Evolutionary conservation across 164 flowering plant genomes (phyloP).

Genomic region (Chimonanthus salicifolius): DNA sequence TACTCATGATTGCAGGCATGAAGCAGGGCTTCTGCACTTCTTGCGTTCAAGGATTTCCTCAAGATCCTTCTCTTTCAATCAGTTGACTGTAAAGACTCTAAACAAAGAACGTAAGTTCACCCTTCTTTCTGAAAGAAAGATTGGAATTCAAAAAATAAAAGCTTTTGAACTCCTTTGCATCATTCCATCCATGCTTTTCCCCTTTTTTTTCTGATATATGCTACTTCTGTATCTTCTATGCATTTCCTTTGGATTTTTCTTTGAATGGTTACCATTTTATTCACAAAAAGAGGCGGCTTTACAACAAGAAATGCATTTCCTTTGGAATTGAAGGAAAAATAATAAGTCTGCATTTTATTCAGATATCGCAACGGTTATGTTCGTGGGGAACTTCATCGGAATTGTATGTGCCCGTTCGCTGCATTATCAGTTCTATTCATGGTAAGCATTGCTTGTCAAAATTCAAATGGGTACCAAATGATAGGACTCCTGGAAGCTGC

Average conservation of each 20-base stretch:
- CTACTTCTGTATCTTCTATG: neutral
- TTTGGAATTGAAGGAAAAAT: constrained; percentile 2
- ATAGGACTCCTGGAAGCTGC: neutral
- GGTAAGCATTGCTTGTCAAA: constrained; percentile 36
- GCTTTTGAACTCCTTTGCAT: neutral
- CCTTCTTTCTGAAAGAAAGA: no score
- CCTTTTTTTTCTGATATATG: neutral
- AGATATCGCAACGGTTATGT: constrained; percentile 81
- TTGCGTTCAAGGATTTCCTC: constrained; percentile 35
- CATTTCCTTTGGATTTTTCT: neutral
- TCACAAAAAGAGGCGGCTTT: no score
- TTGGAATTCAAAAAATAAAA: no score
- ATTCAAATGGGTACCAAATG: neutral
- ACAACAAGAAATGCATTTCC: no score
- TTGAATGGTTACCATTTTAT: no score
- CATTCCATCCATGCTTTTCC: neutral
- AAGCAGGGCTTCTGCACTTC: constrained; percentile 67
- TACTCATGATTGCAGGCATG: constrained; percentile 54
- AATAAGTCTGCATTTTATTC: constrained; percentile 14
- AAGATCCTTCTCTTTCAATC: constrained; percentile 27
- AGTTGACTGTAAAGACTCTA: constrained; percentile 32
- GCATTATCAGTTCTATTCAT: constrained; percentile 94
- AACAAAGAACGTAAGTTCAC: constrained; percentile 54
- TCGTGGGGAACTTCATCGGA: constrained; percentile 91
- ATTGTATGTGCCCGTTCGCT: constrained; percentile 79